These are phyloP conservation scores for Talaromyces sp. DNA, from an alignment of 2,329 filamentous ascomycete species.

Conservation along the genomic window DNA sequence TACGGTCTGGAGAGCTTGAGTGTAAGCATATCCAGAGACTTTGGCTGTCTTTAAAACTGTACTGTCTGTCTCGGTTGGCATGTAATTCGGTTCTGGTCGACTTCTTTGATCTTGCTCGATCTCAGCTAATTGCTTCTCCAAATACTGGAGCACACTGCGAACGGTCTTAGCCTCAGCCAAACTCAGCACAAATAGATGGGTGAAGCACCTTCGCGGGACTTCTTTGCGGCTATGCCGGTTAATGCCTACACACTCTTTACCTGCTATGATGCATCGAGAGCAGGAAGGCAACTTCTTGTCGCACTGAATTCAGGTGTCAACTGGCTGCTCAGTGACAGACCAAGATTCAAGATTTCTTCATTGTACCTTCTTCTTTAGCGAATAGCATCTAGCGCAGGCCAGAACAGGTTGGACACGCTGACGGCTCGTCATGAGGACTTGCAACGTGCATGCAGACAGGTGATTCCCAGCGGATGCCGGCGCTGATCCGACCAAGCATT, in stretches of 20 bases:
- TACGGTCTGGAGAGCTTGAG: not conserved
- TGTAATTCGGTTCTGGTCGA: not conserved
- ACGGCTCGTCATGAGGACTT: not conserved
- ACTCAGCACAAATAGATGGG: not conserved
- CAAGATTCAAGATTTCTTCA: not conserved
- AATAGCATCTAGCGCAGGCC: conserved; percentile 5
- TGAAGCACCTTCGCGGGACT: conserved; percentile 4
- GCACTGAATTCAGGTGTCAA: not conserved
- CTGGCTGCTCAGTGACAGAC: not conserved
- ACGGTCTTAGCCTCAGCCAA: not conserved
- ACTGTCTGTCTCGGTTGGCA: not conserved
- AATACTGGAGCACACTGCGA: conserved; percentile 5
- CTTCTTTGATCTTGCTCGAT: not conserved
- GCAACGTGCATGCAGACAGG: no score
- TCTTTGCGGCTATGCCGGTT: conserved; percentile 5
- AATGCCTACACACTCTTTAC: conserved; percentile 2
- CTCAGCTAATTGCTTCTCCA: conserved; percentile 5
- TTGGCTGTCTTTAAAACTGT: not conserved
- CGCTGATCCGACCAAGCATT: no score
- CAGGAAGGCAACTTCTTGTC: conserved; percentile 5
- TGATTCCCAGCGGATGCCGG: no score
- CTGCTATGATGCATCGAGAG: conserved; percentile 2
- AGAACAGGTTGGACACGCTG: conserved; percentile 4
- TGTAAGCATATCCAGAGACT: not conserved
- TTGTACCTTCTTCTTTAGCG: conserved; percentile 1